Evolutionary conservation across 148 eudicot genomes (phyloP).

Genomic region (Rhododendron molle): DNA sequence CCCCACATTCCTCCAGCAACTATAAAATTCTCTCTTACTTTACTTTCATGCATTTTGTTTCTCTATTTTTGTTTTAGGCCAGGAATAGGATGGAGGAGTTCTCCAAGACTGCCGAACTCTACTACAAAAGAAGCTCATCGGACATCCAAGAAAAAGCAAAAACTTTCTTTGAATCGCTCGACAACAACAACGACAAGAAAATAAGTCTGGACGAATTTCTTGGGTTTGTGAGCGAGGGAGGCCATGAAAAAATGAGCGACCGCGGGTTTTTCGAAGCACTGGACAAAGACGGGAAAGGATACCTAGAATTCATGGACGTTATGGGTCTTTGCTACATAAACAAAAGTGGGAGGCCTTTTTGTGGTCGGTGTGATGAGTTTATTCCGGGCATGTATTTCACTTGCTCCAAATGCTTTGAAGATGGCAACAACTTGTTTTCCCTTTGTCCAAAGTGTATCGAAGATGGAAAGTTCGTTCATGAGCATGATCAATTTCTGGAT

Average conservation of each 20-base stretch:
- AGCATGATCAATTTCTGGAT: slow-evolving; percentile 19
- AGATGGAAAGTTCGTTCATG: background rate
- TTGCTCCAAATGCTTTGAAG: slow-evolving; percentile 1
- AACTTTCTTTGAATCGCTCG: background rate
- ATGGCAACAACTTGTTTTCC: background rate
- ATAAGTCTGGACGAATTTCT: slow-evolving; percentile 4
- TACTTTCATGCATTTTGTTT: too few species aligned
- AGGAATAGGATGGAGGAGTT: background rate
- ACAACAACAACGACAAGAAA: background rate
- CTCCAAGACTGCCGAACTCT: background rate
- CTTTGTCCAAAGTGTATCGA: slow-evolving; percentile 10
- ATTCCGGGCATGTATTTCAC: slow-evolving; percentile 6
- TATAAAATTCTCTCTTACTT: too few species aligned
- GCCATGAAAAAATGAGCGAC: background rate
- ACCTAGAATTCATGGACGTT: slow-evolving; percentile 13
- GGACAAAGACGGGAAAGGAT: slow-evolving; percentile 13
- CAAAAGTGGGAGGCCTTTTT: slow-evolving; percentile 22
- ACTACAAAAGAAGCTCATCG: background rate
- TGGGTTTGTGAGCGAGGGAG: slow-evolving; percentile 10
- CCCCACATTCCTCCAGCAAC: too few species aligned
- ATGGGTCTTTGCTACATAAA: slow-evolving; percentile 18
- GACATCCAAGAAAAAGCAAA: background rate
- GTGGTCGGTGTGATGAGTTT: slow-evolving; percentile 5
- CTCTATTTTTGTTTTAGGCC: too few species aligned
- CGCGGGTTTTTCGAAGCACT: background rate